Conservation (phyloP, 2,329 filamentous ascomycete species). For the Epichloe sylvatica region DNA sequence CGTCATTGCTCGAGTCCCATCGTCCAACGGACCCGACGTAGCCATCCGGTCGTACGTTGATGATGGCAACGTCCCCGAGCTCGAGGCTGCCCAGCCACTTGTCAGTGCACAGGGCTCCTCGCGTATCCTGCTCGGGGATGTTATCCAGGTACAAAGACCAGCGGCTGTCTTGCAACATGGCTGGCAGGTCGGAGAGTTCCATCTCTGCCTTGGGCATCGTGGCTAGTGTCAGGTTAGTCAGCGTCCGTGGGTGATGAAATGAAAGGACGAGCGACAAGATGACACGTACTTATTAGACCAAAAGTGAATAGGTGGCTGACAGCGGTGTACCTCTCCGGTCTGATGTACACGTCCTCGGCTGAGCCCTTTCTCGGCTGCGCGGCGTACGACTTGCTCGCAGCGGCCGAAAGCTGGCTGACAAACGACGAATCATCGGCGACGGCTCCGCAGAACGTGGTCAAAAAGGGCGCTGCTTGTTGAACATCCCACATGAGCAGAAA, state of each 20-base stretch:
- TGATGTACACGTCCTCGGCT: slow-evolving; percentile 50
- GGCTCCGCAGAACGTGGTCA: slow-evolving; percentile 43
- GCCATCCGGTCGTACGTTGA: slow-evolving; percentile 59
- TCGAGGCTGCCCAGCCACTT: slow-evolving; percentile 54
- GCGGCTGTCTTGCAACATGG: slow-evolving; percentile 45
- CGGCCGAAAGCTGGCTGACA: slow-evolving; percentile 43
- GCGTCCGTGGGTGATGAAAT: not conserved
- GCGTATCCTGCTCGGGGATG: slow-evolving; percentile 39
- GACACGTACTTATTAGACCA: slow-evolving; percentile 46
- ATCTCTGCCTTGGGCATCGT: slow-evolving; percentile 47
- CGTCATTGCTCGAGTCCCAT: slow-evolving; percentile 37
- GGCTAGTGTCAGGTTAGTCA: slow-evolving; percentile 21
- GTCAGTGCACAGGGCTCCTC: slow-evolving; percentile 41
- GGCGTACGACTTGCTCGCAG: slow-evolving; percentile 47
- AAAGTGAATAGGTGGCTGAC: slow-evolving; percentile 58
- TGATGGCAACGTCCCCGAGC: slow-evolving; percentile 44
- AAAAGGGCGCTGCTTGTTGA: slow-evolving; percentile 38
- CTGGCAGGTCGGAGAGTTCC: slow-evolving; percentile 52
- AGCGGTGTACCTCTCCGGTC: slow-evolving; percentile 54
- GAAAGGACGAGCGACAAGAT: not conserved
- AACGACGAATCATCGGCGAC: slow-evolving; percentile 39
- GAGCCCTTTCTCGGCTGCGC: slow-evolving; percentile 42
- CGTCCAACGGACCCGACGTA: slow-evolving; percentile 53
- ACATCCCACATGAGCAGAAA: slow-evolving; percentile 58
- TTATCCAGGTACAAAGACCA: slow-evolving; percentile 65